Conservation (phyloP, 1,284 basidiomycete species). For the Ceratobasidium sp. region DNA sequence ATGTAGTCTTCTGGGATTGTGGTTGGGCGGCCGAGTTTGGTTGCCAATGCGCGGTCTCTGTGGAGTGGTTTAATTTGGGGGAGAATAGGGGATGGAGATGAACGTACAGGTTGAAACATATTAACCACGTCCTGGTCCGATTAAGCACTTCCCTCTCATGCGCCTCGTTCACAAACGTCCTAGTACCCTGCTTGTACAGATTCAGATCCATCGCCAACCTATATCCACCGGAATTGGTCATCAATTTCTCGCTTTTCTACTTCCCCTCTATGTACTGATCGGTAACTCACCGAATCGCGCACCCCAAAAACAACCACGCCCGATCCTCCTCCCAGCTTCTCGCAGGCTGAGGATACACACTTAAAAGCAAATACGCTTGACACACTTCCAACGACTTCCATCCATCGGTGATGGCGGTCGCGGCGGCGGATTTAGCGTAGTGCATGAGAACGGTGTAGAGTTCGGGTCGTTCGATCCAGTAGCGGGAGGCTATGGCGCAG, state of each 20-base stretch:
- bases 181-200: slow-evolving; percentile 75
- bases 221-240: no score
- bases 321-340: slow-evolving; percentile 86
- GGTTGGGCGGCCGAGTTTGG: slow-evolving; percentile 89
- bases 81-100: not conserved
- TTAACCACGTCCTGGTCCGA: slow-evolving; percentile 85
- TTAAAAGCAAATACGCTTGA: slow-evolving; percentile 79
- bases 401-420: slow-evolving; percentile 81
- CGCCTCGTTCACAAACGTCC: slow-evolving; percentile 73
- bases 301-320: slow-evolving; percentile 84
- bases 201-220: slow-evolving; percentile 89
- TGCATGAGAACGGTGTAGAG: slow-evolving; percentile 89
- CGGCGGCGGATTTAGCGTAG: slow-evolving; percentile 84
- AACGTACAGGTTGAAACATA: slow-evolving; percentile 78
- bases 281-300: slow-evolving; percentile 79
- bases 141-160: slow-evolving; percentile 87
- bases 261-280: no score
- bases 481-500: slow-evolving; percentile 82
- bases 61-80: no score
- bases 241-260: no score
- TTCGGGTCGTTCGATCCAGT: slow-evolving; percentile 80
- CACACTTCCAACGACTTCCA: slow-evolving; percentile 86
- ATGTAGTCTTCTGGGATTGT: slow-evolving; percentile 90
- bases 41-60: slow-evolving; percentile 80
- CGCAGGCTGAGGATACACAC: slow-evolving; percentile 83